Evolutionary conservation across 352 stramenopile genomes (phyloP), one percentile per base, ranked within the genome.

Genomic region (Phytophthora capsici): DNA sequence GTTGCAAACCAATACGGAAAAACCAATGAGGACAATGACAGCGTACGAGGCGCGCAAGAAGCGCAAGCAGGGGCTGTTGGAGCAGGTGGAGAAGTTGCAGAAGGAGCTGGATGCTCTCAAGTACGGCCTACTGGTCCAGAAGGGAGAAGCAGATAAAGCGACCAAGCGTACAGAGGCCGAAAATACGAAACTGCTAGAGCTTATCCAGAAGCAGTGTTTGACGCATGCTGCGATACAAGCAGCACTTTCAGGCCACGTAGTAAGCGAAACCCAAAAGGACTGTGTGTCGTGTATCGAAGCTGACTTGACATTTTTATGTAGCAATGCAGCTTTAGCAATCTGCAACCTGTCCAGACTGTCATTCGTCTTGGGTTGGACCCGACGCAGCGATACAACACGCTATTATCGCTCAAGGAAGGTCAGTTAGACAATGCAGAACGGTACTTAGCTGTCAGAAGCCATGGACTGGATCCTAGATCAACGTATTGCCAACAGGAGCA

Each of bases 31-130:
- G 25, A 46, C 25, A 36, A 61, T 40, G 30, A 65, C 69, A 2
- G 50, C 56, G 28, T 72, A 77, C 48, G 61, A 59, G 20, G 23
- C 49, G 10, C 69, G 69, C 50, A 77, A 74, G 61, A 56, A 84
- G 38, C 55, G 75, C 38, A 79, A 68, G 20, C 56, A 65, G 37
- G 17, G 16, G 8, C 34, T 84, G 9, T 12, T 63, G 23, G 41
- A 49, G 28, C 40, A 80, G 26, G 61, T 67, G 17, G 26, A 66
- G 37, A 17, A 22, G 8, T 41, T 80, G 55, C 68, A 83, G 40
- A 48, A 49, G 3, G 38, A 74, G 13, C 61, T 80, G 37, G 58
- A 60, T 28, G 23, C 58, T 30, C 69, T 81, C 54, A 73, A 81
- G 48, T 65, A 73, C 23, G 43, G 40, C 1, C 20, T 67, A 40